phyloP scores from a whole-genome alignment of 2,329 filamentous ascomycete genomes.

The Phyllosticta citribraziliensis region DNA sequence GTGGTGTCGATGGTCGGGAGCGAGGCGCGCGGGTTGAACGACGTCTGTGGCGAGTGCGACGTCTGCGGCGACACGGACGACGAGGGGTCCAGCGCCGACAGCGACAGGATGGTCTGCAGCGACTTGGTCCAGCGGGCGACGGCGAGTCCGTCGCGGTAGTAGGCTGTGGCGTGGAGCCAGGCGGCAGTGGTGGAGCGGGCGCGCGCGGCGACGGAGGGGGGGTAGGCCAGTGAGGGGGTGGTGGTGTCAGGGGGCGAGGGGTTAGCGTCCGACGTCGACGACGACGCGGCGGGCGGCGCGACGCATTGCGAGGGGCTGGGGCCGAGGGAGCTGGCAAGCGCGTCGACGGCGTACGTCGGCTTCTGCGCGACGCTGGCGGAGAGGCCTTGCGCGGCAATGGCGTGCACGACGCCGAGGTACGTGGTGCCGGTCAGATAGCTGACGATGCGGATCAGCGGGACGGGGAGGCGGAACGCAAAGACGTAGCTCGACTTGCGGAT shows the following conservation, averaged over 20 bases:
- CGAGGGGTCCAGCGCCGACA: slow-evolving; percentile 35
- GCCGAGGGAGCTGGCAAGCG: slow-evolving; percentile 42
- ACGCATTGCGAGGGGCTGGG: slow-evolving; percentile 38
- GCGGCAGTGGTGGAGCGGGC: slow-evolving; percentile 20
- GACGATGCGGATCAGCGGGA: slow-evolving; percentile 33
- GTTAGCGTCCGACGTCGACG: not conserved
- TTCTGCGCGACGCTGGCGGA: slow-evolving; percentile 11
- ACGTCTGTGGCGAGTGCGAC: slow-evolving; percentile 9
- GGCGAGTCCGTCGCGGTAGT: slow-evolving; percentile 45
- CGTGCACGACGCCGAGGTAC: slow-evolving; percentile 36
- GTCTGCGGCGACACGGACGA: slow-evolving; percentile 3
- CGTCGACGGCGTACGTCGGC: slow-evolving; percentile 30
- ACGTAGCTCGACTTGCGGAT: slow-evolving; percentile 43
- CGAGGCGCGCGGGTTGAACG: not conserved
- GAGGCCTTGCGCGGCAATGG: slow-evolving; percentile 24
- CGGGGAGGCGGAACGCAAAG: slow-evolving; percentile 44
- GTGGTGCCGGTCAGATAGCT: slow-evolving; percentile 42
- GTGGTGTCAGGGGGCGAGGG: not conserved
- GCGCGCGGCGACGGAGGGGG: slow-evolving; percentile 2
- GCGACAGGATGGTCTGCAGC: slow-evolving; percentile 37
- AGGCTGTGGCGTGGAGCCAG: slow-evolving; percentile 43
- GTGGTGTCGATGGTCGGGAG: not conserved
- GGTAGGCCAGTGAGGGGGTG: not conserved
- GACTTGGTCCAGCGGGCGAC: slow-evolving; percentile 41
- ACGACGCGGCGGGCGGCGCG: slow-evolving; percentile 10